Percentiles rank a stretch among this genome's conserved stretches.
phyloP scores from a whole-genome alignment of 768 basidiomycete species.

The Auricularia auricula-judae region DNA sequence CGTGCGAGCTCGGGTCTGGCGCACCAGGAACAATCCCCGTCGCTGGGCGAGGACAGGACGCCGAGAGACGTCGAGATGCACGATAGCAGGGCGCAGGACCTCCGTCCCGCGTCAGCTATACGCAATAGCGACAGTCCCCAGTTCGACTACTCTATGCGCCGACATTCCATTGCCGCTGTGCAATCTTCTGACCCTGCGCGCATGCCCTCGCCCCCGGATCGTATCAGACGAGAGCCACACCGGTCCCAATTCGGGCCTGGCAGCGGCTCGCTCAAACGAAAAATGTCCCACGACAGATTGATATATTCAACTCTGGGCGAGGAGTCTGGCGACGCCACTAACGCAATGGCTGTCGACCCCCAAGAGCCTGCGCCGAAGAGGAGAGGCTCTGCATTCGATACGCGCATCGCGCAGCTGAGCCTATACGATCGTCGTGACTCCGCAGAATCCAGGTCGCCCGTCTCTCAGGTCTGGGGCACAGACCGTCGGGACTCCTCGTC shows the following conservation, averaged over 20 bases:
- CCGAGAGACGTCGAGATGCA: not conserved
- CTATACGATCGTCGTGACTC: constrained; percentile 72
- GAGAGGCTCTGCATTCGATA: constrained; percentile 74
- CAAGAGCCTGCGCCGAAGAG: constrained; percentile 63
- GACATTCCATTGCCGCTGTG: constrained; percentile 60
- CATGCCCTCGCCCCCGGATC: constrained; percentile 1
- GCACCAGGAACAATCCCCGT: not conserved
- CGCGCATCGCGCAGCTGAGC: constrained; percentile 62
- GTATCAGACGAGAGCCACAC: not conserved
- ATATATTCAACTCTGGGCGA: constrained; percentile 41
- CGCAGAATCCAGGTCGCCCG: constrained; percentile 42
- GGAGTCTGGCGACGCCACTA: constrained; percentile 52
- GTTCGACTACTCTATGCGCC: constrained; percentile 60
- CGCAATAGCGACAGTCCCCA: constrained; percentile 30
- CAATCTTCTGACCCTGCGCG: constrained; percentile 6
- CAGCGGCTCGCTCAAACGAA: constrained; percentile 46
- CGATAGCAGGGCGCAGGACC: not conserved
- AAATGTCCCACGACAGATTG: constrained; percentile 63
- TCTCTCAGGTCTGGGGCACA: constrained; percentile 45
- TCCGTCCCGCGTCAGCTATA: not conserved
- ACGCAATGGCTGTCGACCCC: constrained; percentile 43
- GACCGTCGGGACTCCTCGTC: constrained; percentile 69
- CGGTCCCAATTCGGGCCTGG: not conserved
- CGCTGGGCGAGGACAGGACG: not conserved
- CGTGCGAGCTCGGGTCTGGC: constrained; percentile 42